phyloP scores from a whole-genome alignment of 495 filamentous ascomycete genomes.

The Staphylotrichum tortipilum region DNA sequence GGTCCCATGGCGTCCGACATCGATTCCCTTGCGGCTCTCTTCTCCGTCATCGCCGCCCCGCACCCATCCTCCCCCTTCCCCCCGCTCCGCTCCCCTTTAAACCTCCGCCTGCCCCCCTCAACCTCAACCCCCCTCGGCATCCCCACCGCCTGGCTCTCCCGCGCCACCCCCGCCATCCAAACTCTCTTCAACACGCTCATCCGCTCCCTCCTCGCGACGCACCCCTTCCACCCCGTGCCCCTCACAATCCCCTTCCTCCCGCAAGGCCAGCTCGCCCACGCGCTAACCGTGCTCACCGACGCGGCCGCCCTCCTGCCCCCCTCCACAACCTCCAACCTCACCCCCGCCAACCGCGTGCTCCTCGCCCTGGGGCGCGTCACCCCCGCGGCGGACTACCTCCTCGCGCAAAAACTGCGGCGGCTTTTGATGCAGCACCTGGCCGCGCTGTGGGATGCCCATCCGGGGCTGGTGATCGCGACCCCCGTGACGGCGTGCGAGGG shows the following conservation, averaged over 20 bases:
- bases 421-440: conserved; percentile 74
- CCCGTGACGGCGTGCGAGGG: conserved; percentile 69
- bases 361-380: conserved; percentile 56
- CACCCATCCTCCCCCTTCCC: conserved; percentile 51
- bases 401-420: conserved; percentile 67
- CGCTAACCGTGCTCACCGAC: conserved; percentile 68
- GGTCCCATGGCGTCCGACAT: conserved; percentile 71
- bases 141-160: conserved; percentile 59
- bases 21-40: conserved; percentile 62
- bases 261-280: conserved; percentile 70
- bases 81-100: conserved; percentile 10
- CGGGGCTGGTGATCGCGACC: conserved; percentile 65
- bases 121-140: conserved; percentile 52
- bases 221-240: conserved; percentile 55
- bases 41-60: conserved; percentile 61
- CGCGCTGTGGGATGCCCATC: conserved; percentile 58
- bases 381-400: conserved; percentile 56
- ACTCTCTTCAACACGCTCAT: conserved; percentile 51
- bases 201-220: conserved; percentile 42
- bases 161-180: conserved; percentile 54
- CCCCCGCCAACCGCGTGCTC: conserved; percentile 61
- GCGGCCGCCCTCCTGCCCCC: conserved; percentile 40
- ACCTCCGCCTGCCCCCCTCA: conserved; percentile 3
- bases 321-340: conserved; percentile 40
- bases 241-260: conserved; percentile 65